phyloP scores from a whole-genome alignment of 2,329 filamentous ascomycete genomes.

The Colletotrichum brevisporum region DNA sequence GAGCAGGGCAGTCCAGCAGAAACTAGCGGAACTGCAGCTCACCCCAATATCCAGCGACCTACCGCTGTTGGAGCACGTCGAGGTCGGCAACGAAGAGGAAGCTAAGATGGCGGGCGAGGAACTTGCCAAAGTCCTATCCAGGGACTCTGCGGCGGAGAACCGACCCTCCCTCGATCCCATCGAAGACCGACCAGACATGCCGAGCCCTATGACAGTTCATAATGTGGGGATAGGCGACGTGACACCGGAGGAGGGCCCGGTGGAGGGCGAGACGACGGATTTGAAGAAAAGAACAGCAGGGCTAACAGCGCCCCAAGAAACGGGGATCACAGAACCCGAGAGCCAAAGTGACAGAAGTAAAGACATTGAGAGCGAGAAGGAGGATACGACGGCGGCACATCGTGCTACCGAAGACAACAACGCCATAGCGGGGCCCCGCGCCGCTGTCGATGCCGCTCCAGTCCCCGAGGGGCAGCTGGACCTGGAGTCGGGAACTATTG shows the following conservation, averaged over 20 bases:
- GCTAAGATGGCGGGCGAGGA: slow-evolving; percentile 18
- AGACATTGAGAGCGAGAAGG: slow-evolving; percentile 1
- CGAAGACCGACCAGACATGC: slow-evolving; percentile 14
- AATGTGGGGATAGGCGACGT: not conserved
- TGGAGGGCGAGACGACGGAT: not conserved
- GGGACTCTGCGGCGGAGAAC: not conserved
- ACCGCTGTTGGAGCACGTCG: slow-evolving; percentile 4
- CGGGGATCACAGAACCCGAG: slow-evolving; percentile 43
- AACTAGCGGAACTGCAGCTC: slow-evolving; percentile 35
- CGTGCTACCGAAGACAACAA: not conserved
- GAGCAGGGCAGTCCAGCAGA: slow-evolving; percentile 24
- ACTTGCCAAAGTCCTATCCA: slow-evolving; percentile 8
- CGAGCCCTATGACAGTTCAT: slow-evolving; percentile 26
- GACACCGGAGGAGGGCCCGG: not conserved
- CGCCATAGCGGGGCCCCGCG: not conserved
- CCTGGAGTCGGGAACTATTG: not conserved
- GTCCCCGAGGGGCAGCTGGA: slow-evolving; percentile 1
- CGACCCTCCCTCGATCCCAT: not conserved
- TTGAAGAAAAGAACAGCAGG: slow-evolving; percentile 19
- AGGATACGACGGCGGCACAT: slow-evolving; percentile 16
- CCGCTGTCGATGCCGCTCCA: not conserved
- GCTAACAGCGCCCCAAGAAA: slow-evolving; percentile 29
- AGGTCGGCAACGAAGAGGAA: slow-evolving; percentile 17
- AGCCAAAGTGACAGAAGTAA: slow-evolving; percentile 29
- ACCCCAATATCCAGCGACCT: slow-evolving; percentile 36